phyloP scores from a whole-genome alignment of 768 basidiomycete species.

The Pleurotus eryngii region DNA sequence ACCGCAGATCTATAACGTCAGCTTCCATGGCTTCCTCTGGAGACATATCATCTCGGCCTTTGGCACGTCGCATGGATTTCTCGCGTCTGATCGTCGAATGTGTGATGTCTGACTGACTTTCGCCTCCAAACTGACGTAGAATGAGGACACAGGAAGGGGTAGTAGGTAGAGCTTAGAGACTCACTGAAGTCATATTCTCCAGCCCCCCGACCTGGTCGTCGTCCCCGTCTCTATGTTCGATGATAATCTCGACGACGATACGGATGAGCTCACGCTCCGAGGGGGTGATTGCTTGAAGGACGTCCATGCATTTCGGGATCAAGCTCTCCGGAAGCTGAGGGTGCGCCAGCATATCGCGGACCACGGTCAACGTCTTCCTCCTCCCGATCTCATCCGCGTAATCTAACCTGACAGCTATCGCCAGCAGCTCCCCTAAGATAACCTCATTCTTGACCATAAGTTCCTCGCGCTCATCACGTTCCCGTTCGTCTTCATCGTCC shows the following conservation, averaged over 20 bases:
- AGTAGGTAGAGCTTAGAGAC: background rate
- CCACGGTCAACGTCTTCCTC: slow-evolving; percentile 84
- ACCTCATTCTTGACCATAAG: slow-evolving; percentile 64
- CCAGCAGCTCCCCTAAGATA: slow-evolving; percentile 76
- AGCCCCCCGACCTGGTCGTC: slow-evolving; percentile 28
- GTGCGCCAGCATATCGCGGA: slow-evolving; percentile 88
- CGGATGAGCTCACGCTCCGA: slow-evolving; percentile 84
- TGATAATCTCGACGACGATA: slow-evolving; percentile 84
- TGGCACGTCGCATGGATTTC: slow-evolving; percentile 25
- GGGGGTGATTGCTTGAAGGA: slow-evolving; percentile 77
- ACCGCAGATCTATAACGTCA: slow-evolving; percentile 77
- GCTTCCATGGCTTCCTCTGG: slow-evolving; percentile 62
- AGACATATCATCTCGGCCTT: slow-evolving; percentile 58
- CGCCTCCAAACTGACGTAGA: slow-evolving; percentile 14
- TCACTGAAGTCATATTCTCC: slow-evolving; percentile 8
- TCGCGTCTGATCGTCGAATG: slow-evolving; percentile 15
- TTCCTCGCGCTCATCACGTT: slow-evolving; percentile 51
- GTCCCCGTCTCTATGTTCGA: slow-evolving; percentile 59
- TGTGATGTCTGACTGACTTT: slow-evolving; percentile 25
- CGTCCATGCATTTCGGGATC: slow-evolving; percentile 80
- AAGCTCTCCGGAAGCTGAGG: slow-evolving; percentile 75
- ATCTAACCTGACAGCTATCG: slow-evolving; percentile 79
- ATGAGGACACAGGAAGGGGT: background rate
- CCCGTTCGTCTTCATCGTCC: slow-evolving; percentile 38
- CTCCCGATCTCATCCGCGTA: slow-evolving; percentile 95